Evolutionary conservation across 2,329 filamentous ascomycete species (phyloP).

Genomic region (Nigrospora oryzae): DNA sequence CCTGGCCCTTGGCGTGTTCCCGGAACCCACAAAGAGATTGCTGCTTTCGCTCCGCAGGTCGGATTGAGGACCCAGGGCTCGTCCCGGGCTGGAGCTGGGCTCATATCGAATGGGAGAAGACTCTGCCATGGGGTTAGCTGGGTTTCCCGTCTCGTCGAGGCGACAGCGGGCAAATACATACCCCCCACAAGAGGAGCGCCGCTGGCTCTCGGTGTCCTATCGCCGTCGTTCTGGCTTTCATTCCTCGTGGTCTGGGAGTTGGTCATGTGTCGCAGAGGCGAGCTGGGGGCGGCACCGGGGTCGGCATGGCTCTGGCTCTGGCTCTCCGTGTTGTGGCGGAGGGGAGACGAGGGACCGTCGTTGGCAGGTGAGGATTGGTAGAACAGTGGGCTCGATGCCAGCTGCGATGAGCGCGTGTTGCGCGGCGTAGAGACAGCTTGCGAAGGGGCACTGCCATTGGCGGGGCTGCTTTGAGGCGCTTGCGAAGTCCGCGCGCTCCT

Average conservation of each 20-base stretch:
- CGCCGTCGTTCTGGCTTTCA: slow-evolving; percentile 42
- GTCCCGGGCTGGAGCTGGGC: slow-evolving; percentile 79
- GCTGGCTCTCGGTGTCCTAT: slow-evolving; percentile 64
- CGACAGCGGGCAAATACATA: slow-evolving; percentile 24
- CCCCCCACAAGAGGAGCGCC: slow-evolving; percentile 49
- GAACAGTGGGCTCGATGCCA: slow-evolving; percentile 74
- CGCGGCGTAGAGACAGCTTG: slow-evolving; percentile 33
- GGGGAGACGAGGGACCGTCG: slow-evolving; percentile 38
- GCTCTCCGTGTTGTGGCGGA: slow-evolving; percentile 48
- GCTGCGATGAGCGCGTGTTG: slow-evolving; percentile 34
- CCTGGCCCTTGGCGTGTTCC: slow-evolving; percentile 42
- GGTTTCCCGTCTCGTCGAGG: too few species aligned
- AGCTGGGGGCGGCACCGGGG: slow-evolving; percentile 37
- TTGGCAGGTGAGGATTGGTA: slow-evolving; percentile 47
- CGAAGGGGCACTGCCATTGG: slow-evolving; percentile 15
- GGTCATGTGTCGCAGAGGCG: slow-evolving; percentile 50
- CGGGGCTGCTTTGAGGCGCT: slow-evolving; percentile 41
- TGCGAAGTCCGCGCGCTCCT: slow-evolving; percentile 45
- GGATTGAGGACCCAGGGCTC: slow-evolving; percentile 51
- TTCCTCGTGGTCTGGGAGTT: slow-evolving; percentile 41
- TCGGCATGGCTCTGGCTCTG: slow-evolving; percentile 37
- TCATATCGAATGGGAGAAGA: slow-evolving; percentile 91
- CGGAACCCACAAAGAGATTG: slow-evolving; percentile 71
- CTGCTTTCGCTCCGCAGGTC: slow-evolving; percentile 78
- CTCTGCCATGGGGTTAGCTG: slow-evolving; percentile 40